Base-by-base conservation (phyloP, 305 asterid species). In the Solanum hybrid region DNA sequence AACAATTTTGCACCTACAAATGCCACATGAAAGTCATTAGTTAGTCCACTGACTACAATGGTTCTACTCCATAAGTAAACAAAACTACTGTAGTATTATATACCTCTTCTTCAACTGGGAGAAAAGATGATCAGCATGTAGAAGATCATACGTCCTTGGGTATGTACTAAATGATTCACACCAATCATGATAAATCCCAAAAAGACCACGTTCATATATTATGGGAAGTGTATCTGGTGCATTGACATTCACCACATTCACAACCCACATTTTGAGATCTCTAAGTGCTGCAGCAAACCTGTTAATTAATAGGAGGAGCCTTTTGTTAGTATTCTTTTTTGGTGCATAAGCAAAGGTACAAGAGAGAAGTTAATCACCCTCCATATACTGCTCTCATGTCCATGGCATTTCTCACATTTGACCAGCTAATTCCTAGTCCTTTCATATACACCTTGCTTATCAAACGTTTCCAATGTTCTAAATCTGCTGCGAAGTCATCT, bases 371-470 rank as follows among this genome's bases (percentile, higher is more conserved):
- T 37, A 88, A 29, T 91, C 95, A 97, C 99, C 99, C 99, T 80
- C 99, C 99, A 88, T 97, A 96, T 40, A 94, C 99, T 78, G 99
- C 98, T 96, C 99, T 94, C 95, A 96, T 93, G 94, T 97, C 99
- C 99, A 97, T 97, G 89, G 94, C 93, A 38, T 96, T 97, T 91
- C 99, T 94, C 75, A 96, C 95, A 32, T 90, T 92, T 27, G 95
- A 90, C 99, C 98, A 96, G 92, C 90, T 94, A 72, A 97, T 94
- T 45, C 99, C 99, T 88, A 97, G 71, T 29, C 95, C 96, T 12
- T 90, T 93, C 91, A 94, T 92, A 89, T 97, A 97, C 3, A 92
- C 84, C 69, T 94, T 96, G 92, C 89, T 88, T 72, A 97, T 92
- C 81, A 95, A 92, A 78, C 87, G 91, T 87, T 95, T 94, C 99